Evolutionary conservation across 2,329 filamentous ascomycete genomes (phyloP).

Genomic region (Sporothrix protearum): DNA sequence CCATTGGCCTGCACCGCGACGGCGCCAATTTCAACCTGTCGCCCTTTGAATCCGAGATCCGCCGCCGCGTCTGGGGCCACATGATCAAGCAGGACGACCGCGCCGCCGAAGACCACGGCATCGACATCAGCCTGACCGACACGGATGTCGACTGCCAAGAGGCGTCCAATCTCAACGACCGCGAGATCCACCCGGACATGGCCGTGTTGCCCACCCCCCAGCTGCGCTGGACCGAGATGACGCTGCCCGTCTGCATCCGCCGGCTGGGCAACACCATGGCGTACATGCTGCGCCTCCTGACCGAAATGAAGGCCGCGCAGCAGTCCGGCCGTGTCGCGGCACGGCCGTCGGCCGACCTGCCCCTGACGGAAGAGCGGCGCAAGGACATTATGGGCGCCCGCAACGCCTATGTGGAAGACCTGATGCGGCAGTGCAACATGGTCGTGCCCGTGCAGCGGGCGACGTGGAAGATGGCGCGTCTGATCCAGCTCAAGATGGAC

Average conservation of each 20-base stretch:
- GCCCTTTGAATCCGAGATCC: constrained; percentile 34
- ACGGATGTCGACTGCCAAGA: constrained; percentile 44
- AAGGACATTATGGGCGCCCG: constrained; percentile 19
- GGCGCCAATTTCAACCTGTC: constrained; percentile 41
- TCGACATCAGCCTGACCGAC: constrained; percentile 35
- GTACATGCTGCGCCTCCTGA: constrained; percentile 44
- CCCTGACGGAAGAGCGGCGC: constrained; percentile 23
- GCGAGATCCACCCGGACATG: constrained; percentile 45
- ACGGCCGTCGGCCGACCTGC: neutral
- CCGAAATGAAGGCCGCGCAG: constrained; percentile 33
- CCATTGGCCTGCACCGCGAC: constrained; percentile 31
- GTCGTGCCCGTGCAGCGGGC: constrained; percentile 42
- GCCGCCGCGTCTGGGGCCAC: constrained; percentile 29
- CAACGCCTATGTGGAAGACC: constrained; percentile 46
- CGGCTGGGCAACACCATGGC: constrained; percentile 39
- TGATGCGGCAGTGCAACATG: constrained; percentile 49
- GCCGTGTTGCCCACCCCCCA: constrained; percentile 41
- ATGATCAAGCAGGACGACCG: constrained; percentile 25
- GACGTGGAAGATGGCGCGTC: constrained; percentile 29
- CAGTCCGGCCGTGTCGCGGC: neutral
- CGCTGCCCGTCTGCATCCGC: constrained; percentile 49
- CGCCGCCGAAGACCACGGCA: constrained; percentile 52
- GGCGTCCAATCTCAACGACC: constrained; percentile 52
- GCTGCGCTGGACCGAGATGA: constrained; percentile 52
- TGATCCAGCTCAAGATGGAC: constrained; percentile 33